Base-by-base conservation (phyloP, 164 flowering plant species). In the Stephania japonica region DNA sequence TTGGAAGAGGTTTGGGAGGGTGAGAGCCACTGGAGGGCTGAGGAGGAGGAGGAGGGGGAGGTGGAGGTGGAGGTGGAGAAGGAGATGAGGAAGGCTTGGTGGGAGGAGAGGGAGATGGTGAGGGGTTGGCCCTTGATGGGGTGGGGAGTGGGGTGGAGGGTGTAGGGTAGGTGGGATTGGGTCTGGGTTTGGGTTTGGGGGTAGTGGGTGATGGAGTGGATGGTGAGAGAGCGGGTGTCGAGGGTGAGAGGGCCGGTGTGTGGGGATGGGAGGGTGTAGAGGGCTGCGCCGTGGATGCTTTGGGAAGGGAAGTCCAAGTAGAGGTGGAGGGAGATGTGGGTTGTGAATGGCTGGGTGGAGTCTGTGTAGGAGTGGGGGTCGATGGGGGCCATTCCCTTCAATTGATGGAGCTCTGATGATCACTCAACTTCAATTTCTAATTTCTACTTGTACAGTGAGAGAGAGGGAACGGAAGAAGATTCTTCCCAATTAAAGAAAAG, bases 341-440 rank as follows among this genome's bases (percentile, higher is more conserved):
- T 86, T 9, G 91, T 80, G 61, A 90, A 77, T 1, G 99, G 97
- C 77, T 94, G 90, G 13, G 93, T 44, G 12, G 99, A 90, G 67
- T 91, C 96, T 8, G 97, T 84, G 90, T 63, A 89, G 10, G 98
- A 94, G 82, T 94, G 99, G 1, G 98, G 99, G 59, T 94, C 99
- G 14, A 94, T 41, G 1, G 91, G 89, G 1, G 94, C 92, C 97
- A 90, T 91, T 80, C n/a, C 16, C 47, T 43, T 44, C 50, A 32
- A 32, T 32, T 32, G 38, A 32, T 0, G 38, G 38, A 32, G 38
- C 38, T 32, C 38, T 32, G 38, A 32, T 32, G 2, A 32, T 32
- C 38, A 32, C 38, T 32, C 3, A 32, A 32, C 3, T 32, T 32
- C 3, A 32, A 32, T 32, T 32, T 32, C 38, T n/a, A n/a, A n/a